A percentile compares a stretch with the other conserved stretches of the same genome.
Evolutionary conservation across 1,284 basidiomycete species (phyloP).

Genomic region (Tylopilus sp.): DNA sequence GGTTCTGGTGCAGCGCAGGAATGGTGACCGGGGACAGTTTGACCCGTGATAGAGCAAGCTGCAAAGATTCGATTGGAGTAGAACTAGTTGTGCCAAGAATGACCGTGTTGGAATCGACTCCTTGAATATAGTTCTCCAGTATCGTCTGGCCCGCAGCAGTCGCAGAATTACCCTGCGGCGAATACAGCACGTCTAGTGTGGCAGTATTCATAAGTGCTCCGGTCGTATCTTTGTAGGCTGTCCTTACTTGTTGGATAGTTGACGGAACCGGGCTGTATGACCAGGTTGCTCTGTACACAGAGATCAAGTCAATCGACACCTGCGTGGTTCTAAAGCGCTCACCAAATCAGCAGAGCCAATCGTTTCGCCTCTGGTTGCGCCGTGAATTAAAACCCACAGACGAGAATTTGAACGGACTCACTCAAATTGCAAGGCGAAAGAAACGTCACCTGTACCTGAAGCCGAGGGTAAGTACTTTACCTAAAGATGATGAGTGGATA

Average conservation of each 20-base stretch:
- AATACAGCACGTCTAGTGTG: constrained; percentile 55
- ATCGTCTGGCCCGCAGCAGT: constrained; percentile 51
- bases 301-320: constrained; percentile 19
- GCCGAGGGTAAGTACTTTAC: constrained; percentile 5
- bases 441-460: constrained; percentile 59
- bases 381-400: not conserved
- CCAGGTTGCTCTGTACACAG: constrained; percentile 43
- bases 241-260: constrained; percentile 50
- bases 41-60: constrained; percentile 63
- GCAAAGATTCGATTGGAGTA: constrained; percentile 63
- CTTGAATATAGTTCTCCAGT: constrained; percentile 72
- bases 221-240: not conserved
- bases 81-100: constrained; percentile 59
- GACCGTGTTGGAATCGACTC: constrained; percentile 52
- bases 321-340: constrained; percentile 19
- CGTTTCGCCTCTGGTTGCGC: constrained; percentile 39
- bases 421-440: constrained; percentile 59
- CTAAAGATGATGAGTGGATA: not conserved
- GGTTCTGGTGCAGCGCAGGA: constrained; percentile 61
- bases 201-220: not conserved
- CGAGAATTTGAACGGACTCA: constrained; percentile 29
- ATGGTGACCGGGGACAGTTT: constrained; percentile 60
- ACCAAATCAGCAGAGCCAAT: constrained; percentile 65
- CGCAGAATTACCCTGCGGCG: constrained; percentile 55
- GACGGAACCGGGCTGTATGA: constrained; percentile 53